Conservation (phyloP, 2,329 filamentous ascomycete species). For the Microcera coccophila region DNA sequence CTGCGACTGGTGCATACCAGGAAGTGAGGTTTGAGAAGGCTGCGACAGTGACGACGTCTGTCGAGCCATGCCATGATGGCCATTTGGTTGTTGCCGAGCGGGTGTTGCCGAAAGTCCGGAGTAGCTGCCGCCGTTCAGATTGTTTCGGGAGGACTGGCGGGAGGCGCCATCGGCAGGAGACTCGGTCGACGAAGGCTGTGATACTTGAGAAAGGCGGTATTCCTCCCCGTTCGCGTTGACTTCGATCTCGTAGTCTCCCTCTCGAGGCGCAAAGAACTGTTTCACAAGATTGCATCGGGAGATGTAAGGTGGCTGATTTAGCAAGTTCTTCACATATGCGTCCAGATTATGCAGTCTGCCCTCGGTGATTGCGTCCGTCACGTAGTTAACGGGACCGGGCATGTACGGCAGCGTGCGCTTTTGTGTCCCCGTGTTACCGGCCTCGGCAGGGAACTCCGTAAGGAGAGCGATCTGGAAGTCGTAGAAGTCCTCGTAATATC, state of each 20-base stretch:
- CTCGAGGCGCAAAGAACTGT: constrained; percentile 83
- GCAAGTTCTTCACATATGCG: constrained; percentile 88
- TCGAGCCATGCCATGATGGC: constrained; percentile 18
- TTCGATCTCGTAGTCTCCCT: constrained; percentile 92
- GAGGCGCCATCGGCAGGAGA: constrained; percentile 59
- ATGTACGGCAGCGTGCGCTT: constrained; percentile 89
- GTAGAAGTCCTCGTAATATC: constrained; percentile 98
- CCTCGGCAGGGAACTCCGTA: constrained; percentile 86
- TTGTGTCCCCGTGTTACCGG: constrained; percentile 76
- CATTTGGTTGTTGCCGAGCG: constrained; percentile 36
- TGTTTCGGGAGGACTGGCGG: constrained; percentile 61
- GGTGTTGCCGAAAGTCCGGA: constrained; percentile 51
- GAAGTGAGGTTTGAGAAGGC: constrained; percentile 49
- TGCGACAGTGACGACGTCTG: constrained; percentile 26
- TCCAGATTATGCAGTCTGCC: constrained; percentile 89
- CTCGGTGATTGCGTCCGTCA: constrained; percentile 96
- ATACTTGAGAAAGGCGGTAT: constrained; percentile 69
- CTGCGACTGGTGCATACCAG: constrained; percentile 36
- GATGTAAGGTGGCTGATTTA: constrained; percentile 80
- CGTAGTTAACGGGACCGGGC: constrained; percentile 95
- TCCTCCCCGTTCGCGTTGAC: constrained; percentile 68
- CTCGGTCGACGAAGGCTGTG: constrained; percentile 62
- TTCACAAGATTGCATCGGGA: constrained; percentile 78
- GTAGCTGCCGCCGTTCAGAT: constrained; percentile 56
- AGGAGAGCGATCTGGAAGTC: constrained; percentile 96